Conservation (phyloP, 805 yeast species). For the Kregervanrija pseudodelftensis region DNA sequence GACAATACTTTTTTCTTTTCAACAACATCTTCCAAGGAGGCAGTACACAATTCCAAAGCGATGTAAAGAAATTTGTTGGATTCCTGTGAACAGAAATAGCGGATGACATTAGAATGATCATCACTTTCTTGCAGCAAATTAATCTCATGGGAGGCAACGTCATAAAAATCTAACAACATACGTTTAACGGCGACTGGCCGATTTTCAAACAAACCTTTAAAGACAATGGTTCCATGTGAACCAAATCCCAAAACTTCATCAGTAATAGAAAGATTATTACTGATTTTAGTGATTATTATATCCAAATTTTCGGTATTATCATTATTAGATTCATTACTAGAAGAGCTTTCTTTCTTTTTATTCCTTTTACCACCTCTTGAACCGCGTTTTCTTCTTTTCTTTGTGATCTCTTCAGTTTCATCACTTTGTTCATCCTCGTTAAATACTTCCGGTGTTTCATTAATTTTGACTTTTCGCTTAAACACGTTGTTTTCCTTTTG, state of each 20-base stretch:
- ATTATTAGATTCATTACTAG: not conserved
- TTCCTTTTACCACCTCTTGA: conserved; percentile 73
- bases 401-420: conserved; percentile 4
- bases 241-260: conserved; percentile 87
- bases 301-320: not conserved
- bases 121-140: conserved; percentile 85
- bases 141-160: conserved; percentile 89
- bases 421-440: conserved; percentile 1
- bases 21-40: conserved; percentile 80
- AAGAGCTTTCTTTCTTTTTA: conserved; percentile 28
- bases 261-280: conserved; percentile 50
- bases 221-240: conserved; percentile 94
- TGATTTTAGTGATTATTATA: conserved; percentile 11
- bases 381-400: conserved; percentile 72
- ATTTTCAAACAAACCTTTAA: conserved; percentile 80
- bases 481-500: not conserved
- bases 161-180: conserved; percentile 88
- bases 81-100: conserved; percentile 91
- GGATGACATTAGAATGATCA: conserved; percentile 89
- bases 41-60: conserved; percentile 86
- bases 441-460: conserved; percentile 6
- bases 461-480: conserved; percentile 3
- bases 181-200: conserved; percentile 95
- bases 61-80: conserved; percentile 84
- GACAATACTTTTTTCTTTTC: conserved; percentile 40